phyloP scores from a whole-genome alignment of 768 basidiomycete genomes.

The Boletus tomentosulus region DNA sequence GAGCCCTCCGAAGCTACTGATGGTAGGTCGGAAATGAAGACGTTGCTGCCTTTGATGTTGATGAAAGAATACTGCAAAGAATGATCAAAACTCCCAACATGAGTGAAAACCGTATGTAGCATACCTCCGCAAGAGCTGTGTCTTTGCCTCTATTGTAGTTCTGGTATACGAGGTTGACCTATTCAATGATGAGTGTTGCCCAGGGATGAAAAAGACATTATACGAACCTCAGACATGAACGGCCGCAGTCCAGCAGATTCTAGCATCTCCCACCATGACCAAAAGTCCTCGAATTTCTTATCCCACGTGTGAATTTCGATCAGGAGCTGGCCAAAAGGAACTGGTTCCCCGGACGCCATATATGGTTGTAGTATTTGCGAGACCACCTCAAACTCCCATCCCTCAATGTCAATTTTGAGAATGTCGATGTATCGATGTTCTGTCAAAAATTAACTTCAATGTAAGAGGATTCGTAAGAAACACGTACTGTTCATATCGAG shows the following conservation, averaged over 20 bases:
- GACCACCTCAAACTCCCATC: slow-evolving; percentile 45
- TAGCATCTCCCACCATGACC: slow-evolving; percentile 44
- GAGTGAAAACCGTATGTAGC: not conserved
- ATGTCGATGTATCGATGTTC: slow-evolving; percentile 38
- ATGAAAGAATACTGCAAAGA: slow-evolving; percentile 49
- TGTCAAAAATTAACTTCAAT: slow-evolving; percentile 3
- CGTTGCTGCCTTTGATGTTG: slow-evolving; percentile 47
- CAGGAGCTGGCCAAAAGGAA: slow-evolving; percentile 46
- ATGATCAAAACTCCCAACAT: slow-evolving; percentile 1
- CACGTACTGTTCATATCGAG: slow-evolving; percentile 41
- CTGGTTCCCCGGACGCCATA: slow-evolving; percentile 31
- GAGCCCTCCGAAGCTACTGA: not conserved
- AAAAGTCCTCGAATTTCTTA: slow-evolving; percentile 34
- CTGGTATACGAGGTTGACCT: slow-evolving; percentile 56
- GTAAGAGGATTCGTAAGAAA: not conserved
- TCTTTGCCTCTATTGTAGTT: slow-evolving; percentile 48
- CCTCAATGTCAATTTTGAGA: slow-evolving; percentile 46
- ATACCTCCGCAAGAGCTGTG: slow-evolving; percentile 49
- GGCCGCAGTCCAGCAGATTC: slow-evolving; percentile 45
- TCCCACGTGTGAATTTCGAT: slow-evolving; percentile 43
- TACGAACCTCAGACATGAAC: slow-evolving; percentile 41
- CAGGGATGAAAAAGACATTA: not conserved
- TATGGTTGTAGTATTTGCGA: slow-evolving; percentile 37
- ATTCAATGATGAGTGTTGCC: slow-evolving; percentile 5
- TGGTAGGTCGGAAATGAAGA: slow-evolving; percentile 37